These are phyloP conservation scores for Fusarium papillatum DNA, from an alignment of 2,329 filamentous ascomycete species.

Conservation along the genomic window DNA sequence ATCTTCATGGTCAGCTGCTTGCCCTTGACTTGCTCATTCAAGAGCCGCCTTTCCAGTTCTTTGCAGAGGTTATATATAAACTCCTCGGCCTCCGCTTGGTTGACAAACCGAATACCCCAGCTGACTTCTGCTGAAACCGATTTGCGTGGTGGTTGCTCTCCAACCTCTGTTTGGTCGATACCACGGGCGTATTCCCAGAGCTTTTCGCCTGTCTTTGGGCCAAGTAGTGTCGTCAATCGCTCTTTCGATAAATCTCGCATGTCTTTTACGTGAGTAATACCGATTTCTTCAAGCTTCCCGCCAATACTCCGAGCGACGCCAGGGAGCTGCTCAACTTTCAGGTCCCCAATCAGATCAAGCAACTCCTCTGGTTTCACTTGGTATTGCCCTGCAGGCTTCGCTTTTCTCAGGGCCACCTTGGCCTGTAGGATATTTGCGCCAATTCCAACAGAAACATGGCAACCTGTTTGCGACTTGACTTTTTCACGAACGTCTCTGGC, in stretches of 20 bases:
- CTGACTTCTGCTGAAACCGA: constrained; percentile 98
- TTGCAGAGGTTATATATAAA: constrained; percentile 89
- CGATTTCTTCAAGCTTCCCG: constrained; percentile 89
- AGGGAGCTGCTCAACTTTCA: constrained; percentile 86
- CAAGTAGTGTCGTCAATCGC: constrained; percentile 78
- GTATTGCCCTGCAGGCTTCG: constrained; percentile 94
- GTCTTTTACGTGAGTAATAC: constrained; percentile 86
- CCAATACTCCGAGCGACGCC: constrained; percentile 94
- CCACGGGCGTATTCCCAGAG: constrained; percentile 92
- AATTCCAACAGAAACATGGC: constrained; percentile 93
- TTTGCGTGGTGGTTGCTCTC: constrained; percentile 87
- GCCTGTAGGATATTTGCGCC: constrained; percentile 92
- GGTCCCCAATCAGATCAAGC: constrained; percentile 80
- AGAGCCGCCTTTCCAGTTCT: constrained; percentile 84
- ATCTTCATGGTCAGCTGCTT: constrained; percentile 94
- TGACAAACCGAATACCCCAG: constrained; percentile 97
- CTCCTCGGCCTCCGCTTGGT: constrained; percentile 91
- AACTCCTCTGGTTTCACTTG: constrained; percentile 88
- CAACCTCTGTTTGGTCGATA: constrained; percentile 88
- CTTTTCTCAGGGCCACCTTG: constrained; percentile 90
- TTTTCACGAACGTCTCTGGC: constrained; percentile 73
- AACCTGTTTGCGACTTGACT: constrained; percentile 83
- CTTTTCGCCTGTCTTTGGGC: constrained; percentile 93
- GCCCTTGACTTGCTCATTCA: constrained; percentile 89
- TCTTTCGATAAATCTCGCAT: constrained; percentile 84